Percentiles rank a stretch among this genome's conserved stretches.
phyloP scores from a whole-genome alignment of 2,329 filamentous ascomycete species.

The Parasarocladium wereldwijsianum region DNA sequence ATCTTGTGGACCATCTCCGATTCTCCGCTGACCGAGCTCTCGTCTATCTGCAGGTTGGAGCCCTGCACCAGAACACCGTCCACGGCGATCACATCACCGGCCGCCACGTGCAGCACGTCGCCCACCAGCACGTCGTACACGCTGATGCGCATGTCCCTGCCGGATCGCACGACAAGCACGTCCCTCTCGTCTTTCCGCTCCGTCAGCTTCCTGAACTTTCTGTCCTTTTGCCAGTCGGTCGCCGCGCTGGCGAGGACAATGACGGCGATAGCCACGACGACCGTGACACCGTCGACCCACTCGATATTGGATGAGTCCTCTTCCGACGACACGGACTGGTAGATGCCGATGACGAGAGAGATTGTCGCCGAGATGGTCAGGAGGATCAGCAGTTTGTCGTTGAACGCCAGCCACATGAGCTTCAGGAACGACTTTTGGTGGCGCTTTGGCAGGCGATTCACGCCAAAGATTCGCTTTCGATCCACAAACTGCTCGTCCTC shows the following conservation, averaged over 20 bases:
- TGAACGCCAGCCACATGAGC: slow-evolving; percentile 54
- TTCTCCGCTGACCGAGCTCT: slow-evolving; percentile 52
- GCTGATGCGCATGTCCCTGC: slow-evolving; percentile 52
- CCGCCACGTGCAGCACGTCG: slow-evolving; percentile 3
- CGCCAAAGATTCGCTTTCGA: slow-evolving; percentile 54
- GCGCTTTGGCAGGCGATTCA: slow-evolving; percentile 41
- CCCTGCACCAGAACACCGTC: slow-evolving; percentile 55
- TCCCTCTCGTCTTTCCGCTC: slow-evolving; percentile 63
- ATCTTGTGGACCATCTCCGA: slow-evolving; percentile 49
- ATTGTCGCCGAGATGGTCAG: slow-evolving; percentile 53
- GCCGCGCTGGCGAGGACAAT: slow-evolving; percentile 62
- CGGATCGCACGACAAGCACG: slow-evolving; percentile 62
- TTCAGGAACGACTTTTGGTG: slow-evolving; percentile 56
- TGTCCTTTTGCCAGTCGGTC: slow-evolving; percentile 73
- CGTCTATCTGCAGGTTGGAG: slow-evolving; percentile 48
- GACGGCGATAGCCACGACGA: slow-evolving; percentile 61
- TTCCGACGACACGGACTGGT: slow-evolving; percentile 27
- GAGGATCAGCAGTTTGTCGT: slow-evolving; percentile 59
- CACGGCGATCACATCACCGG: slow-evolving; percentile 49
- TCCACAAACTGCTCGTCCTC: slow-evolving; percentile 26
- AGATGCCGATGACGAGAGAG: slow-evolving; percentile 55
- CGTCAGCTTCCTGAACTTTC: slow-evolving; percentile 68
- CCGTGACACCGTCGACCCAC: slow-evolving; percentile 73
- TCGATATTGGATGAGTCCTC: slow-evolving; percentile 40
- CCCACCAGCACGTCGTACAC: slow-evolving; percentile 60